Evolutionary conservation across 2,329 filamentous ascomycete species (phyloP).

Genomic region (Epichloe gansuensis): DNA sequence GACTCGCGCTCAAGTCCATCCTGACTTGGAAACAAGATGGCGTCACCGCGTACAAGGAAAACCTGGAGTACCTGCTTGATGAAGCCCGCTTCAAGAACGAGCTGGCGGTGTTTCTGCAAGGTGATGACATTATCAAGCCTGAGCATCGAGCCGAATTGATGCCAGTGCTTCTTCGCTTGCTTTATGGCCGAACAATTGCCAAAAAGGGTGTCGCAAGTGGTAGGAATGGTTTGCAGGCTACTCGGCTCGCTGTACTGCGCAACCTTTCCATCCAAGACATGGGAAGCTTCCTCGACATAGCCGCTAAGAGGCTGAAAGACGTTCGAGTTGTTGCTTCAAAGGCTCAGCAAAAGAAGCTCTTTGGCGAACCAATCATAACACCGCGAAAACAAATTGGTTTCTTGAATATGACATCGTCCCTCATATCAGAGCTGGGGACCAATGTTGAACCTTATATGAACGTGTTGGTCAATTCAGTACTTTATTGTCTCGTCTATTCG

Average conservation of each 20-base stretch:
- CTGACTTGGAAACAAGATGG: conserved; percentile 77
- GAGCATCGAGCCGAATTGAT: conserved; percentile 64
- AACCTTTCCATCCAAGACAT: conserved; percentile 64
- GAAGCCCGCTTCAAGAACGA: conserved; percentile 89
- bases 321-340: conserved; percentile 43
- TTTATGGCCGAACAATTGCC: conserved; percentile 83
- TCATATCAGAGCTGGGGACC: conserved; percentile 72
- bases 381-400: conserved; percentile 78
- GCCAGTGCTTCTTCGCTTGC: conserved; percentile 71
- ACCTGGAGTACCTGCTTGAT: conserved; percentile 74
- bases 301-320: conserved; percentile 55
- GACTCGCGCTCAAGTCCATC: conserved; percentile 68
- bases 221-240: conserved; percentile 67
- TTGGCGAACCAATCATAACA: conserved; percentile 47
- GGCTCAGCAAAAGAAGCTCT: conserved; percentile 34
- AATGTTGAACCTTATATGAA: conserved; percentile 56
- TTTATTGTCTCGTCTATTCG: conserved; percentile 68
- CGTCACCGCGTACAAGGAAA: conserved; percentile 69
- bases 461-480: conserved; percentile 58
- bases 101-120: conserved; percentile 74
- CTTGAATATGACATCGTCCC: conserved; percentile 77
- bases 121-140: conserved; percentile 57
- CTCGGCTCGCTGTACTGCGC: conserved; percentile 67
- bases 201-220: conserved; percentile 66
- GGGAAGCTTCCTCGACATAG: conserved; percentile 69